Percentiles rank a stretch among this genome's conserved stretches.
Conservation (phyloP, 1,284 basidiomycete genomes). For the Leccinum angustisporum region DNA sequence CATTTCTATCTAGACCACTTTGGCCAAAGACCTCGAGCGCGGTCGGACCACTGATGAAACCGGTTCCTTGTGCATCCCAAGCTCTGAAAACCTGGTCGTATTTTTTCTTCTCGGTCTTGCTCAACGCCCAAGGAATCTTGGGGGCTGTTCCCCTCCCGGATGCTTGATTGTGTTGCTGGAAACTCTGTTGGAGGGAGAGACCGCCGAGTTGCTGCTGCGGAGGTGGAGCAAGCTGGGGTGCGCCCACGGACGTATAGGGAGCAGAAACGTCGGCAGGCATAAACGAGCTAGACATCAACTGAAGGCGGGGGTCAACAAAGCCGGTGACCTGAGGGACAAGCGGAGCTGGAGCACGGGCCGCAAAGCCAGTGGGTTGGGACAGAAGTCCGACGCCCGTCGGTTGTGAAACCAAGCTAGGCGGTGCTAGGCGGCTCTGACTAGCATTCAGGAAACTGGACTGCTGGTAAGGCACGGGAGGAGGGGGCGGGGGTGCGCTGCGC, state of each 20-base stretch:
- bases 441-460: slow-evolving; percentile 52
- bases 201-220: slow-evolving; percentile 56
- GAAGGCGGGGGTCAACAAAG: slow-evolving; percentile 78
- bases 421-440: slow-evolving; percentile 29
- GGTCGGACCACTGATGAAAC: slow-evolving; percentile 86
- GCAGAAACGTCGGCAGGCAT: slow-evolving; percentile 72
- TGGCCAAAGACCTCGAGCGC: slow-evolving; percentile 95
- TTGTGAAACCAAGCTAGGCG: slow-evolving; percentile 48
- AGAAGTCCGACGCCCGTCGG: slow-evolving; percentile 22
- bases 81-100: slow-evolving; percentile 97
- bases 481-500: slow-evolving; percentile 42
- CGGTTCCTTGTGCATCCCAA: slow-evolving; percentile 85
- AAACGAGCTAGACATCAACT: slow-evolving; percentile 85
- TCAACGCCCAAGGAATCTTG: slow-evolving; percentile 86
- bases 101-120: slow-evolving; percentile 91
- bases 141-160: slow-evolving; percentile 65
- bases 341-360: slow-evolving; percentile 44
- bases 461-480: slow-evolving; percentile 39
- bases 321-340: slow-evolving; percentile 80
- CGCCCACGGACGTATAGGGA: slow-evolving; percentile 59
- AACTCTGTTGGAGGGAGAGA: slow-evolving; percentile 67
- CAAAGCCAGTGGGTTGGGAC: slow-evolving; percentile 44
- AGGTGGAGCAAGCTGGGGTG: slow-evolving; percentile 64
- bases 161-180: slow-evolving; percentile 80
- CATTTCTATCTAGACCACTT: slow-evolving; percentile 86